Conservation (phyloP, 495 filamentous ascomycete genomes). For the Ascodesmis nigricans region DNA sequence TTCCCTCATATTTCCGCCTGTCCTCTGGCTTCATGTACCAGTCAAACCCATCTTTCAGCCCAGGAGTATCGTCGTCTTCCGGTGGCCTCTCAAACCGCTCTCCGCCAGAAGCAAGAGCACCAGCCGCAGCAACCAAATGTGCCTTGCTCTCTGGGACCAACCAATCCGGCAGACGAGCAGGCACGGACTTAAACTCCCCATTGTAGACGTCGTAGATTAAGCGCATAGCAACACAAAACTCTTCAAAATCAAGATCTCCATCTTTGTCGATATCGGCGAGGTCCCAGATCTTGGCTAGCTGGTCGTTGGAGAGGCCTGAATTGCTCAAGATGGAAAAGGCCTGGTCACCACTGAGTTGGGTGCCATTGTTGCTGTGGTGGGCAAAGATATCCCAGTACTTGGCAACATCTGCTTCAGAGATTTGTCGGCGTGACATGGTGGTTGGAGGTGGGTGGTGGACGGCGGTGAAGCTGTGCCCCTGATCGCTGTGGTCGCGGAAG, state of each 20-base stretch:
- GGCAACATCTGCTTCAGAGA: constrained; percentile 88
- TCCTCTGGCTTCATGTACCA: constrained; percentile 95
- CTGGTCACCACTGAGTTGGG: constrained; percentile 70
- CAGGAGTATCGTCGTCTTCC: constrained; percentile 53
- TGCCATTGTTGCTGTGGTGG: constrained; percentile 56
- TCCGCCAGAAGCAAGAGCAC: constrained; percentile 53
- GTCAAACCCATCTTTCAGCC: constrained; percentile 88
- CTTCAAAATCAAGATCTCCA: constrained; percentile 92
- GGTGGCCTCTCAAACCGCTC: constrained; percentile 60
- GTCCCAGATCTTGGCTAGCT: constrained; percentile 94
- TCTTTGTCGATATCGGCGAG: constrained; percentile 91
- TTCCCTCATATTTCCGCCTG: constrained; percentile 81
- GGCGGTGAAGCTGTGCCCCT: constrained; percentile 9
- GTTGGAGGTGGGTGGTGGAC: constrained; percentile 7
- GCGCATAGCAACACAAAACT: constrained; percentile 97
- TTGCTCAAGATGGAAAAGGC: constrained; percentile 92
- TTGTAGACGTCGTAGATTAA: constrained; percentile 92
- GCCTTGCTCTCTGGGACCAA: constrained; percentile 90
- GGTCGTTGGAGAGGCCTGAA: constrained; percentile 73
- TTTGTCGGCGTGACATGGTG: constrained; percentile 54
- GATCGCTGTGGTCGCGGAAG: no score
- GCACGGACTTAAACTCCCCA: constrained; percentile 77
- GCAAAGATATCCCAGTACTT: constrained; percentile 99
- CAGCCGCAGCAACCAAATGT: constrained; percentile 75
- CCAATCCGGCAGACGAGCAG: constrained; percentile 68